Percentiles rank a stretch among this genome's conserved stretches.
phyloP scores from a whole-genome alignment of 1,284 basidiomycete genomes.

The Cryptococcus deneoformans region DNA sequence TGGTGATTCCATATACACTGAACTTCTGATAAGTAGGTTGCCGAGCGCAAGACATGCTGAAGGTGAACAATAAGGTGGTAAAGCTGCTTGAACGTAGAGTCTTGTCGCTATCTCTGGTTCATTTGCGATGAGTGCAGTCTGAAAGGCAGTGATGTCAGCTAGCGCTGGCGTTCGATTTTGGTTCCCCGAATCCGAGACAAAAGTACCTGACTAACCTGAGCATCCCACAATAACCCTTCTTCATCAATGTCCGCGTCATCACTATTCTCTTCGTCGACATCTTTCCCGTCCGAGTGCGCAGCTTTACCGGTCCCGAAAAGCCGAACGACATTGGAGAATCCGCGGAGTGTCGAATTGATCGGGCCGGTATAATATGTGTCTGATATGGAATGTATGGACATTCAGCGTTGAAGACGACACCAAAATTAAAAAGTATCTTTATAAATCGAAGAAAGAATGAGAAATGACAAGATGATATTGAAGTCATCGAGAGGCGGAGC shows the following conservation, averaged over 20 bases:
- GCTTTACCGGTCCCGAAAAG: no score
- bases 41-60: slow-evolving; percentile 41
- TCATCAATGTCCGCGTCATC: slow-evolving; percentile 17
- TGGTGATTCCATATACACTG: slow-evolving; percentile 18
- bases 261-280: no score
- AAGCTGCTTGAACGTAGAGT: slow-evolving; percentile 36
- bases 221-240: slow-evolving; percentile 40
- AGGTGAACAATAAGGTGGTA: slow-evolving; percentile 37
- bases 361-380: no score
- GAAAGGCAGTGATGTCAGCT: background rate
- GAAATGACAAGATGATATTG: no score
- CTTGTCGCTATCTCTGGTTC: slow-evolving; percentile 35
- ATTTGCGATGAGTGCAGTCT: slow-evolving; percentile 44
- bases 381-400: no score
- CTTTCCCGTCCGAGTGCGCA: no score
- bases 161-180: background rate
- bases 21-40: slow-evolving; percentile 39
- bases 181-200: background rate
- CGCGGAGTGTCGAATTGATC: no score
- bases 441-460: no score
- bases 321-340: no score
- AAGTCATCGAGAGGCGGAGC: no score
- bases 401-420: no score
- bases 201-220: slow-evolving; percentile 31
- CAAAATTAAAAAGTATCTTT: no score